Base-by-base conservation (phyloP, 225 moss, liverwort and hornwort species). In the Polytrichum commune region DNA sequence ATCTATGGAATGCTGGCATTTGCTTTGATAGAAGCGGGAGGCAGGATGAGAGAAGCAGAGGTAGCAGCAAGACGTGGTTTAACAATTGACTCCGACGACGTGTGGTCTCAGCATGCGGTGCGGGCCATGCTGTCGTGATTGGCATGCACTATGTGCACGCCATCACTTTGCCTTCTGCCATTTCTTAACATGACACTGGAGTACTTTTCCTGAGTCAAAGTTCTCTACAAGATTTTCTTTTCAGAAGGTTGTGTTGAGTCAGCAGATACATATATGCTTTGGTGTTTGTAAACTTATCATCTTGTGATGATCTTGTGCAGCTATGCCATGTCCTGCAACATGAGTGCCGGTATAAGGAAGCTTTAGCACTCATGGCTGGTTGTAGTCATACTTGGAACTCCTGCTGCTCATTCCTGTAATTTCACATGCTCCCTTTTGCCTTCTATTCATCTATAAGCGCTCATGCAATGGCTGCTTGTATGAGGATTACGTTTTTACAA, bases 91-190 rank as follows among this genome's bases (percentile, higher is more conserved):
- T 75, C 72, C 63, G 79, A 84, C 69, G 93, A 93, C 73, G 77
- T 80, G 60, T 93, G 93, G 93, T 84, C 91, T 78, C 93, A 93
- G 54, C 93, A 93, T 66, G 91, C 91, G 90, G 91, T 93, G 74
- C 64, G 89, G 60, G 62, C 73, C 70, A 60, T 27, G 19, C 13
- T 64, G 32, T 30, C 33, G 64, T 73, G 70, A 33, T 68, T 74
- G 69, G 62, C 64, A 29, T 80, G 68, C 67, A 71, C 62, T 76
- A 73, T 23, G 72, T 85, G 82, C 69, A 33, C 73, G 68, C 70
- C 35, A 71, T 74, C 27, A 65, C 78, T 83, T 80, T 69, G 60
- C 82, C 65, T 57, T 64, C 69, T 74, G 16, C 46, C 16, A 23
- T 65, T 72, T 60, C 55, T 84, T 30, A 69, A 57, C 68, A 27